These are phyloP conservation scores for Ogataea glucozyma DNA, from an alignment of 805 yeast species.

Conservation along the genomic window DNA sequence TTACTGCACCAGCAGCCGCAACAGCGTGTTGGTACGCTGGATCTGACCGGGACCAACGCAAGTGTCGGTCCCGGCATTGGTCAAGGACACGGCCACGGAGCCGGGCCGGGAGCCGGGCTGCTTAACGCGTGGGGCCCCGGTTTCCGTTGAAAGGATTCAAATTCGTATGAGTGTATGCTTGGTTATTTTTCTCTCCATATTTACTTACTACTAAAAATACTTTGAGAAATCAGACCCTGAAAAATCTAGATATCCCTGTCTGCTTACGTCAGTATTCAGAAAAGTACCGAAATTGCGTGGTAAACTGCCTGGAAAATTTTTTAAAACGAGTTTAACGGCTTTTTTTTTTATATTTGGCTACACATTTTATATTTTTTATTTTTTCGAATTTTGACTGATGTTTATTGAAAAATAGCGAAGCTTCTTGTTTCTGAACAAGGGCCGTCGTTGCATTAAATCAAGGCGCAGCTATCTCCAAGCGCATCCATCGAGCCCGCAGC, in stretches of 20 bases:
- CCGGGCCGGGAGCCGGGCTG: constrained; percentile 6
- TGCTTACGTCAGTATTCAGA: constrained; percentile 1
- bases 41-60: constrained; percentile 10
- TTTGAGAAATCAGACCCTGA: not conserved
- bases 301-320: constrained; percentile 8
- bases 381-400: no score
- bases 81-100: constrained; percentile 3
- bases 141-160: constrained; percentile 11
- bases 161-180: not conserved
- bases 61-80: no score
- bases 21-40: constrained; percentile 6
- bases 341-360: no score
- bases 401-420: no score
- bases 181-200: not conserved
- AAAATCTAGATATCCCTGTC: not conserved
- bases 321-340: no score
- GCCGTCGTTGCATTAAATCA: no score
- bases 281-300: no score
- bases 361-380: no score
- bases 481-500: no score
- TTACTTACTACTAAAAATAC: constrained; percentile 1
- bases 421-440: no score
- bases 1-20: not conserved
- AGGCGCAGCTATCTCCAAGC: no score
- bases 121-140: constrained; percentile 23